Evolutionary conservation across 208 protist species (phyloP), one percentile per base, ranked within the genome.

Genomic region (Leishmania amazonensis): DNA sequence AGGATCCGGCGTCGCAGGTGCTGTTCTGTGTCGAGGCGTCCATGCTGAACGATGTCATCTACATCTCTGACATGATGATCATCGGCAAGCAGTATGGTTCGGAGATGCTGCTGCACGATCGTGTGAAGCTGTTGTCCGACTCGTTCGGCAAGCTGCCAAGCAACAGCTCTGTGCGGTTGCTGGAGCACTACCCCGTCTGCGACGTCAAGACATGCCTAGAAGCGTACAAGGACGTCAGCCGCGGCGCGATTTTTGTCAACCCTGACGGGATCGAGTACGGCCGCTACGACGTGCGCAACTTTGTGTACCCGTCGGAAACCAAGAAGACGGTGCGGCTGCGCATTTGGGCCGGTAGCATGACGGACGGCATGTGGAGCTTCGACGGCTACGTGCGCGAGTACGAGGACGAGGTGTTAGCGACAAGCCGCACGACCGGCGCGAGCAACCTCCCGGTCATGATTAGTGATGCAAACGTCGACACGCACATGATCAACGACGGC

Each of bases 1-100:
- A 73, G 42, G 72, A 81, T 51, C 78, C 83, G 2, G 47, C 77
- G 15, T 60, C 45, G n/a, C 54, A 38, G 28, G 31, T 86, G 21
- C 76, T 88, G 31, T 96, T 97, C 83, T 95, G 89, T 67, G 83
- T 97, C 47, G 92, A 97, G 81, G 94, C 92, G 7, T 89, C 89
- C 28, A 89, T 95, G 85, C 72, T 89, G 24, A 76, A 91, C 19
- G 81, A 88, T 72, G 76, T 84, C n/a, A 85, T 97, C 13, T 95
- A 97, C 87, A 91, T 97, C 60, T 93, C 91, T 3, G 94, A 97
- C 78, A 86, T 97, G 82, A 89, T 97, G 82, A 45, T 91, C 45
- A 60, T 97, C 24, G 92, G 89, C 74, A 80, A 76, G 64, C 74
- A 88, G 38, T 72, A 88, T 21, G 94, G 92, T 5, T 83, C 83